phyloP scores from a whole-genome alignment of 1,139 yeast species.

The Yamadazyma atmosphaerica region DNA sequence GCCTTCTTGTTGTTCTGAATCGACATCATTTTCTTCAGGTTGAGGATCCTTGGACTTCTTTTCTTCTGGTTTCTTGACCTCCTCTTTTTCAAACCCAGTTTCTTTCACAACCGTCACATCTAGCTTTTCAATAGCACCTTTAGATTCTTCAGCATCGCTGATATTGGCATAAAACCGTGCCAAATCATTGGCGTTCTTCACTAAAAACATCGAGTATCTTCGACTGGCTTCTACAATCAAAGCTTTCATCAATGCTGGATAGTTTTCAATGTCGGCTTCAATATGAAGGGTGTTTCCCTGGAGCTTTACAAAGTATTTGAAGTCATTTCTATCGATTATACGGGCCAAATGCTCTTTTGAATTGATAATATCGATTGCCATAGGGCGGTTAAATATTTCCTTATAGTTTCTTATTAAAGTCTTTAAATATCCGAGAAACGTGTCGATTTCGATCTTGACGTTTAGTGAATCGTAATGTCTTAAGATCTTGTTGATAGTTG shows the following conservation, averaged over 20 bases:
- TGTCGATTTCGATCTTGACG: constrained; percentile 13
- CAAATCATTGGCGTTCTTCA: constrained; percentile 30
- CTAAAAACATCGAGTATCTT: constrained; percentile 25
- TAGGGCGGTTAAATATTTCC: constrained; percentile 14
- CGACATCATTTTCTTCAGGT: neutral
- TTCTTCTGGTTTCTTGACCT: neutral
- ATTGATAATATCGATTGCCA: constrained; percentile 8
- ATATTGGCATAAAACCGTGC: constrained; percentile 9
- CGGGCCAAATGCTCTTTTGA: constrained; percentile 11
- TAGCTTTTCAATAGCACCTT: neutral
- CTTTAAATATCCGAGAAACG: constrained; percentile 13
- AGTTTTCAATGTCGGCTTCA: constrained; percentile 11
- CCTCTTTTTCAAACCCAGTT: neutral
- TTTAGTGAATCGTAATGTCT: constrained; percentile 16
- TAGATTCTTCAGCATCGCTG: constrained; percentile 1
- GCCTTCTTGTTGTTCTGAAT: constrained; percentile 1
- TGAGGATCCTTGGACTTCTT: neutral
- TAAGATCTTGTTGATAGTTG: constrained; percentile 29
- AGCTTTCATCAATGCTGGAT: constrained; percentile 21
- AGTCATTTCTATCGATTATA: constrained; percentile 8
- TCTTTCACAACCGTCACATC: neutral
- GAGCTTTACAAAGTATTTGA: constrained; percentile 11
- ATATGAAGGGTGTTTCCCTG: constrained; percentile 14
- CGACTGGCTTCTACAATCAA: constrained; percentile 27
- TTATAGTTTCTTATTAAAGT: constrained; percentile 9